phyloP scores from a whole-genome alignment of 257 asterid genomes.

The Jacaranda mimosifolia region DNA sequence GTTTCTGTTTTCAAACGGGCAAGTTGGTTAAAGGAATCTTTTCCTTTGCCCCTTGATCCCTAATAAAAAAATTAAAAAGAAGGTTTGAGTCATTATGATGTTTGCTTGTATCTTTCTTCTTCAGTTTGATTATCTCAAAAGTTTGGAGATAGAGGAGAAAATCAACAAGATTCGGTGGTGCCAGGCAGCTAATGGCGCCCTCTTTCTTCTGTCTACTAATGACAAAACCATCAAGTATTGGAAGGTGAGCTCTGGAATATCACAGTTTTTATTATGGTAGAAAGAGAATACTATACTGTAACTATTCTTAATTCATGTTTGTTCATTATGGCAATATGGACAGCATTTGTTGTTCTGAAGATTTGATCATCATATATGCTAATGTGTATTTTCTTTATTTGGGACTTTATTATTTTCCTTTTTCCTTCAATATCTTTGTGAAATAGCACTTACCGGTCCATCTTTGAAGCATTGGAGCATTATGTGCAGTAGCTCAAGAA shows the following conservation, averaged over 20 bases:
- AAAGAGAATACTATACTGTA: neutral
- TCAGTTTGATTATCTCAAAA: constrained; percentile 87
- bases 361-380: constrained; percentile 21
- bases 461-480: constrained; percentile 29
- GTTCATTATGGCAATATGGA: constrained; percentile 19
- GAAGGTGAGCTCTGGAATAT: constrained; percentile 63
- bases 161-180: constrained; percentile 92
- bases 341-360: constrained; percentile 19
- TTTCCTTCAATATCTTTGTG: constrained; percentile 16
- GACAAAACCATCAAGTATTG: constrained; percentile 87
- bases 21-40: constrained; percentile 29
- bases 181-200: constrained; percentile 77
- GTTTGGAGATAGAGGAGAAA: constrained; percentile 91
- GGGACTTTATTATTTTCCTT: constrained; percentile 26
- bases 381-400: constrained; percentile 25
- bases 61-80: neutral
- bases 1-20: neutral
- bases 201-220: constrained; percentile 82
- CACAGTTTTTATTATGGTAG: constrained; percentile 8
- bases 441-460: constrained; percentile 18
- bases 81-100: constrained; percentile 38
- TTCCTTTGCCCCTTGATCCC: neutral
- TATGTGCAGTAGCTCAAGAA: neutral
- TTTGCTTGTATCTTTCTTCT: constrained; percentile 40
- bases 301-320: constrained; percentile 27